Conservation (phyloP, 1,284 basidiomycete species). For the Malassezia slooffiae region DNA sequence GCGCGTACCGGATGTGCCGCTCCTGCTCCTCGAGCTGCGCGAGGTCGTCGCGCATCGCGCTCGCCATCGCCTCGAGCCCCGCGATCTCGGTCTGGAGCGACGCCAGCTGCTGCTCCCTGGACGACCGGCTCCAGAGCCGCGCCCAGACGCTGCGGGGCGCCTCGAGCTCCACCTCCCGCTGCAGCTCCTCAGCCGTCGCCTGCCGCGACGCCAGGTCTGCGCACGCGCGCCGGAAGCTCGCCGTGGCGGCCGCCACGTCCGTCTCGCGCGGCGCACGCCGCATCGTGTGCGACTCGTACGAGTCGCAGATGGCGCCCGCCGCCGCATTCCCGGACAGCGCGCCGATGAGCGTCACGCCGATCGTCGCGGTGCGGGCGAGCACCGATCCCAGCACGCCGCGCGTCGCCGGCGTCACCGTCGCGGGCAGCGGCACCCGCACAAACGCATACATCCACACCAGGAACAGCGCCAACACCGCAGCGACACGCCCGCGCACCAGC, state of each 20-base stretch:
- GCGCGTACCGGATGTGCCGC: slow-evolving; percentile 36
- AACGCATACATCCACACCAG: slow-evolving; percentile 31
- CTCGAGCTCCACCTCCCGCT: background rate
- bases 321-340: slow-evolving; percentile 48
- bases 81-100: slow-evolving; percentile 46
- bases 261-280: slow-evolving; percentile 16
- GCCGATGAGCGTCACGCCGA: slow-evolving; percentile 48
- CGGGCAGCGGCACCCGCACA: slow-evolving; percentile 37
- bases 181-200: slow-evolving; percentile 7
- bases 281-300: slow-evolving; percentile 39
- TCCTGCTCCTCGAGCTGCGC: slow-evolving; percentile 39
- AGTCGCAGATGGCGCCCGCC: slow-evolving; percentile 48
- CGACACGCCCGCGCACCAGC: slow-evolving; percentile 11
- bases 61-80: slow-evolving; percentile 46
- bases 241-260: slow-evolving; percentile 18
- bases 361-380: slow-evolving; percentile 45
- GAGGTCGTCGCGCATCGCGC: slow-evolving; percentile 47
- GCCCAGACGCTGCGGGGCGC: slow-evolving; percentile 7
- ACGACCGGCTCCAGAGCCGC: slow-evolving; percentile 14
- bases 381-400: slow-evolving; percentile 21
- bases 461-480: slow-evolving; percentile 25
- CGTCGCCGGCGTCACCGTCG: slow-evolving; percentile 15
- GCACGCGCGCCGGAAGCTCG: slow-evolving; percentile 24
- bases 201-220: slow-evolving; percentile 23
- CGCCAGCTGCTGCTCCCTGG: slow-evolving; percentile 32